Conservation (phyloP, 1,139 yeast genomes). For the Blastobotrys raffinosifermentans region DNA sequence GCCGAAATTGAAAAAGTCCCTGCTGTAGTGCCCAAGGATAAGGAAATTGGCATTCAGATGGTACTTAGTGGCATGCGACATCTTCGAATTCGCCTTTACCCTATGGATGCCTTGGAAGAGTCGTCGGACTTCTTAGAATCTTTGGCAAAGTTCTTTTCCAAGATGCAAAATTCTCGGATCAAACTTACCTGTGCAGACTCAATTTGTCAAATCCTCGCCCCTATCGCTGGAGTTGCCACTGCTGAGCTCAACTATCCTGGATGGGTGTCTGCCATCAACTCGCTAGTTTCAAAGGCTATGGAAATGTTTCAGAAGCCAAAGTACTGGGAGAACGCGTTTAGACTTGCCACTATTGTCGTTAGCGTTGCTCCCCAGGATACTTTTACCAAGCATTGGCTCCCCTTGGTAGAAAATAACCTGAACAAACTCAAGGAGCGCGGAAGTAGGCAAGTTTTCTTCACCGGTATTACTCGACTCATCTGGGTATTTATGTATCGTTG, state of each 20-base stretch:
- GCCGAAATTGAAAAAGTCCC: constrained; percentile 87
- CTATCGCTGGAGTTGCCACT: constrained; percentile 77
- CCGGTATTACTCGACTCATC: constrained; percentile 62
- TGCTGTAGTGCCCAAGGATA: constrained; percentile 44
- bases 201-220: constrained; percentile 63
- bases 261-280: constrained; percentile 78
- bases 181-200: constrained; percentile 79
- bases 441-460: constrained; percentile 45
- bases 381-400: constrained; percentile 71
- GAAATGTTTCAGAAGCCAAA: constrained; percentile 41
- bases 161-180: constrained; percentile 57
- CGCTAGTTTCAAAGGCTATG: constrained; percentile 51
- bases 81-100: constrained; percentile 67
- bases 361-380: constrained; percentile 78
- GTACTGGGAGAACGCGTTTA: constrained; percentile 69
- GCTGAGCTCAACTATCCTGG: constrained; percentile 96
- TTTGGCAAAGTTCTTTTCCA: constrained; percentile 71
- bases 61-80: constrained; percentile 90
- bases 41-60: constrained; percentile 68
- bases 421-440: constrained; percentile 43
- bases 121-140: constrained; percentile 85
- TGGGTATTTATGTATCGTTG: constrained; percentile 91
- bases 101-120: constrained; percentile 86
- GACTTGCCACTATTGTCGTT: constrained; percentile 64
- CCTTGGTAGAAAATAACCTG: constrained; percentile 48